Base-by-base conservation (phyloP, 202 grass and related monocot species). In the Carex sylvatica region DNA sequence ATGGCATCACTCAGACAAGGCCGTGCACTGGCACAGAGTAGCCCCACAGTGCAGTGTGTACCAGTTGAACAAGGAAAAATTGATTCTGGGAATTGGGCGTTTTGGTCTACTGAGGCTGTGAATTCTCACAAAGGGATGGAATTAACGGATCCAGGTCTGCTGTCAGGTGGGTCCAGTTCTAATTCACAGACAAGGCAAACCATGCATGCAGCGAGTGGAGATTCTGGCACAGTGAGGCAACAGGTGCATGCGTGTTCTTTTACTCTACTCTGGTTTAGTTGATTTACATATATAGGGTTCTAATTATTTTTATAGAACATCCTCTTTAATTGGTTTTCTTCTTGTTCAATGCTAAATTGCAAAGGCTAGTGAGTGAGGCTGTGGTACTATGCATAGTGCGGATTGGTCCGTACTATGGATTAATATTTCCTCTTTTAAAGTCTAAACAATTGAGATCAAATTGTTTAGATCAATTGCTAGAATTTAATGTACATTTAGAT, bases 1-100 rank as follows among this genome's bases (percentile, higher is more conserved):
- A 60, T 89, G 61, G 83, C 89, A 0, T 95, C 85, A 18, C 87
- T 93, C 54, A 88, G 93, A 79, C 87, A 95, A 46, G 89, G 86
- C 82, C 92, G 90, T 55, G 60, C 19, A 31, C 5, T 65, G 58
- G 44, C n/a, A 47, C 78, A 31, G 36, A 47, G 19, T 46, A 11
- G 60, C 78, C 49, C n/a, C 22, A 14, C 20, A 18, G 30, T 79
- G 24, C 52, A 52, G 23, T 12, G 16, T 77, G 46, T 47, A 2
- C 55, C 42, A 10, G 31, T 79, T 20, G 53, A 10, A 81, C 60
- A 81, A 47, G 33, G 13, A 4, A 26, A 38, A 10, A 52, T n/a
- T 64, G 15, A 66, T 42, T 59, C 77, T 70, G 46, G 23, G 2
- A 9, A 53, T 24, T 87, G 77, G 82, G 44, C 82, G 0, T 82